Conservation (phyloP, 177 flowering plant genomes). For the Vitis hybrid region DNA sequence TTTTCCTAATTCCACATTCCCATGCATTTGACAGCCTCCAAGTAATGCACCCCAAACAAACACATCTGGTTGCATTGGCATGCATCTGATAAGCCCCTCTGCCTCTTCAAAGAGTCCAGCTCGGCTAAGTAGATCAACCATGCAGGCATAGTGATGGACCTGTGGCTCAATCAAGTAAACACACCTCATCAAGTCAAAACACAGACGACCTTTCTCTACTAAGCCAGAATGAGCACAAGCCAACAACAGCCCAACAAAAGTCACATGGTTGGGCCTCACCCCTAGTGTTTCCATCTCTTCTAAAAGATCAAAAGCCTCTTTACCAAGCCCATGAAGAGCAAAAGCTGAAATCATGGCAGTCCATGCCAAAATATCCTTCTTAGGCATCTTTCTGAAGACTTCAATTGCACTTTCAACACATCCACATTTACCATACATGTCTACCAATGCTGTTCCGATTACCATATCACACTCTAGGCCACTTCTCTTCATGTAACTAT, state of each 20-base stretch:
- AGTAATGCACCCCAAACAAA: constrained; percentile 89
- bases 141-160: constrained; percentile 74
- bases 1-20: constrained; percentile 65
- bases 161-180: constrained; percentile 57
- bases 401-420: constrained; percentile 48
- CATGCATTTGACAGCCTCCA: constrained; percentile 83
- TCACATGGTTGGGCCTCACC: constrained; percentile 64
- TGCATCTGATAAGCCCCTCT: constrained; percentile 43
- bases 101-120: constrained; percentile 69
- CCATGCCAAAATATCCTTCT: constrained; percentile 72
- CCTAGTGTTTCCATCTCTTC: constrained; percentile 56
- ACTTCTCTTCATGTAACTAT: constrained; percentile 51
- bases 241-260: constrained; percentile 67
- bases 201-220: constrained; percentile 57
- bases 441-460: constrained; percentile 65
- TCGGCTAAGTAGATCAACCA: constrained; percentile 71
- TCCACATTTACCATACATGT: constrained; percentile 94
- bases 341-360: constrained; percentile 74
- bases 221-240: constrained; percentile 91
- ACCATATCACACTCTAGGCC: constrained; percentile 61
- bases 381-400: constrained; percentile 52
- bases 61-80: constrained; percentile 82
- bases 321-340: constrained; percentile 60
- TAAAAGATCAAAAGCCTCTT: constrained; percentile 58
- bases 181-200: constrained; percentile 55